Conservation (phyloP, 768 basidiomycete genomes). For the Candolleomyces efflorescens region DNA sequence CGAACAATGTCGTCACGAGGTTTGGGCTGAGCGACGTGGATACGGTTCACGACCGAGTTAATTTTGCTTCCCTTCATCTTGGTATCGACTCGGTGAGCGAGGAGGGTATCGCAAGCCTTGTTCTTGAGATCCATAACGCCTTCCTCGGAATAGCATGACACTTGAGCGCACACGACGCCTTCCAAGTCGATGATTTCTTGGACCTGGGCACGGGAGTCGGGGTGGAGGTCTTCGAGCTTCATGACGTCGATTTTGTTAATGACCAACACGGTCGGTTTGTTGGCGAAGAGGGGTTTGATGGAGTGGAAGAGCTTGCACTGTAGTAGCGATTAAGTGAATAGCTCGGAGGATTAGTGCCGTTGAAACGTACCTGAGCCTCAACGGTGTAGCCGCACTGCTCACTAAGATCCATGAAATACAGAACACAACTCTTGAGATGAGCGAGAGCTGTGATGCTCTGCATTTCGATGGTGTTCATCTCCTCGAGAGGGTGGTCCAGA, state of each 20-base stretch:
- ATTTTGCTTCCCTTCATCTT: conserved; percentile 95
- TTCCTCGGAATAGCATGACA: conserved; percentile 95
- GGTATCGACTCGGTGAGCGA: conserved; percentile 90
- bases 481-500: conserved; percentile 95
- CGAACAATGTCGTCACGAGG: conserved; percentile 87
- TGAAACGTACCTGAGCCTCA: conserved; percentile 79
- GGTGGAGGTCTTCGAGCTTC: conserved; percentile 77
- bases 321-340: neutral
- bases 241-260: conserved; percentile 98
- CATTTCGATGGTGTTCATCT: conserved; percentile 99
- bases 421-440: conserved; percentile 87
- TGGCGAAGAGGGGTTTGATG: conserved; percentile 94
- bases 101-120: conserved; percentile 90
- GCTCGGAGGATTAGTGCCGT: conserved; percentile 17
- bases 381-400: conserved; percentile 98
- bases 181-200: conserved; percentile 81
- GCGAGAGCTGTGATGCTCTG: conserved; percentile 98
- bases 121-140: conserved; percentile 98
- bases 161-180: conserved; percentile 71
- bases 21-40: conserved; percentile 92
- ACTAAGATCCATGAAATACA: conserved; percentile 99
- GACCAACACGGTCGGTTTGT: conserved; percentile 91
- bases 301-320: conserved; percentile 99
- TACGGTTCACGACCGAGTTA: conserved; percentile 88
- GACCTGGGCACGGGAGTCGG: conserved; percentile 74